Evolutionary conservation across 768 basidiomycete species (phyloP), one percentile per base, ranked within the genome.

Genomic region (Tulasnella sp.): DNA sequence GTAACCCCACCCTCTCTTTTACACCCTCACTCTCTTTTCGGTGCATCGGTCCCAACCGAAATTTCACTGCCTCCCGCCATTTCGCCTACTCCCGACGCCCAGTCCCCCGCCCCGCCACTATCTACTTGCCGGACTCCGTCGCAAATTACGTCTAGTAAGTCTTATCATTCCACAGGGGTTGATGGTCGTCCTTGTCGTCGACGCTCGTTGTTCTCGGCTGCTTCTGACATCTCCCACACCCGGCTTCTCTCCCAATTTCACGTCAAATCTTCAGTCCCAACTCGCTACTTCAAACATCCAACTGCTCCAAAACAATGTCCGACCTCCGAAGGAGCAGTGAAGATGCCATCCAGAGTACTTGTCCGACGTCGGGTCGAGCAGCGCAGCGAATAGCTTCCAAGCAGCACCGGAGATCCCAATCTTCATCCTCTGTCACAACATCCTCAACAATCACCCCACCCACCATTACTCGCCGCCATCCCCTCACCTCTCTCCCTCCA

Each of bases 401-500:
- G 58, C 58, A 62, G 58, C 58, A 62, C 58, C 58, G 58, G 9
- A n/a, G 58, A 34, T 62, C 58, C 58, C 21, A 62, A n/a, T 62
- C 58, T 14, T 19, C 58, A n/a, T 62, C 58, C 7, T 31, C 58
- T 9, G n/a, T 34, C 58, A 62, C n/a, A 48, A 16, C 48, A 48
- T 48, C 48, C n/a, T 62, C 58, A 7, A 62, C 58, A 34, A 71
- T 74, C 48, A 68, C 74, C 62, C 52, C 81, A 5, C 71, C 74
- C 42, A 62, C 48, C 78, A 18, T 34, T 34, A 78, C 74, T 14
- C 77, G 93, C 92, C 58, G 84, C 87, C 27, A 88, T 91, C 82
- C 88, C 94, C n/a, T 88, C 90, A 81, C 85, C 87, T 4, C 82
- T 93, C 40, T 87, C 91, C 71, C 81, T 84, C 21, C 87, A 88